Conservation (phyloP, 208 protist species). For the Trichomonas gallinae region DNA sequence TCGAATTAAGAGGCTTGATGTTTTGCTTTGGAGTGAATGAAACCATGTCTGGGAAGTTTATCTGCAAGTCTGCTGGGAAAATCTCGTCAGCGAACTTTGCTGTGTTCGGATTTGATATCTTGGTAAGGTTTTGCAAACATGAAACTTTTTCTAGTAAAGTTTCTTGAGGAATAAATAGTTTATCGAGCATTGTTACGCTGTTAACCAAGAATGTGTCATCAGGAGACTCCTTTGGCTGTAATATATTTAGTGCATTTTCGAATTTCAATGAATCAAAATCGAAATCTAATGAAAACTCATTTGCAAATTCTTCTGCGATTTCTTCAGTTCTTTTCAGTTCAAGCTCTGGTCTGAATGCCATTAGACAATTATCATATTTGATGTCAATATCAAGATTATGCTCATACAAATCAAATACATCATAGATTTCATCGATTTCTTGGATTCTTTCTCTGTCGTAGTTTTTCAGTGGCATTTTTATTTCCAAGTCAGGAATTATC, state of each 20-base stretch:
- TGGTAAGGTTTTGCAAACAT: neutral
- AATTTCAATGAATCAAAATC: neutral
- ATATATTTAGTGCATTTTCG: neutral
- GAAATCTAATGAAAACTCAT: neutral
- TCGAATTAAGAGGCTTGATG: neutral
- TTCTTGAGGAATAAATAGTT: neutral
- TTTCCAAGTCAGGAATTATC: neutral
- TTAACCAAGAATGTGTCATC: neutral
- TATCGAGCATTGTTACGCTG: neutral
- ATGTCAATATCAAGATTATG: neutral
- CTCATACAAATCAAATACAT: neutral
- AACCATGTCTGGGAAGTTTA: neutral
- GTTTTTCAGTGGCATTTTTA: neutral
- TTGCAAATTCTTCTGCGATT: neutral
- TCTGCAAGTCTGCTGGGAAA: neutral
- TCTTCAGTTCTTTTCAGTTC: neutral
- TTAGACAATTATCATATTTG: no score
- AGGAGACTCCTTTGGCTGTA: neutral
- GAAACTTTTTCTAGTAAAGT: neutral
- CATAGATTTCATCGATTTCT: neutral
- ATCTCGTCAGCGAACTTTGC: neutral
- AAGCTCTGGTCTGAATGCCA: neutral
- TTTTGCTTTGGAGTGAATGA: neutral
- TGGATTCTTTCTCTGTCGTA: neutral
- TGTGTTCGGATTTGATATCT: neutral